Percentiles rank a stretch among this genome's conserved stretches.
Evolutionary conservation across 768 basidiomycete species (phyloP).

Genomic region (Leccinum variicolor): DNA sequence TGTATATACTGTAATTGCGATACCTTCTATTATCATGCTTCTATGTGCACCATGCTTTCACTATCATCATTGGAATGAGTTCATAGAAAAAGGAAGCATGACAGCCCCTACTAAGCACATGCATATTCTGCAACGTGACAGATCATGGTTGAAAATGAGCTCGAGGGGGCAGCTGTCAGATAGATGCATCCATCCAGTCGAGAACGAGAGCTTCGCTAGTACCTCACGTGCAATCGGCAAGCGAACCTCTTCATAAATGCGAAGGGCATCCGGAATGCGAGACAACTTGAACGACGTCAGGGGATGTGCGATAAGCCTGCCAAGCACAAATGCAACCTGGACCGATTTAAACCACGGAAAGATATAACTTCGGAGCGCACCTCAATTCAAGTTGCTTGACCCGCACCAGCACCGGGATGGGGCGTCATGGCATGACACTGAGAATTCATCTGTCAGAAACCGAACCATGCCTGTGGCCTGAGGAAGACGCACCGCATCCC

Average conservation of each 20-base stretch:
- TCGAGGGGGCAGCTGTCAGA: too few relatives aligned
- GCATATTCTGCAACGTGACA: too few relatives aligned
- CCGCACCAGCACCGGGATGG: slow-evolving; percentile 23
- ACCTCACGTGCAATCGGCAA: slow-evolving; percentile 13
- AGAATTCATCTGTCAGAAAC: not conserved
- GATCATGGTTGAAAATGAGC: too few relatives aligned
- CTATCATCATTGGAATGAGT: too few relatives aligned
- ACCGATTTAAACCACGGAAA: not conserved
- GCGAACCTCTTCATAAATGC: slow-evolving; percentile 10
- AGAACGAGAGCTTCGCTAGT: slow-evolving; percentile 13
- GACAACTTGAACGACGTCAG: slow-evolving; percentile 2
- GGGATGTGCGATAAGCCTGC: slow-evolving; percentile 23
- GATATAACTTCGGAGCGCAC: not conserved
- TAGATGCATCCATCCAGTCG: not conserved
- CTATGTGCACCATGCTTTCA: too few relatives aligned
- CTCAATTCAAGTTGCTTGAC: slow-evolving; percentile 26
- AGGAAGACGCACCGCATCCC: slow-evolving; percentile 39
- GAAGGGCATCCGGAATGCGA: slow-evolving; percentile 2
- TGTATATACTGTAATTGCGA: too few relatives aligned
- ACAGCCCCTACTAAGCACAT: too few relatives aligned
- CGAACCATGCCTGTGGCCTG: too few relatives aligned
- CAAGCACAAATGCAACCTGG: slow-evolving; percentile 22
- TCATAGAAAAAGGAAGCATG: too few relatives aligned
- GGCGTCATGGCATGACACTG: slow-evolving; percentile 26
- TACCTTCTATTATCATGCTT: too few relatives aligned